These are phyloP conservation scores for Fusarium denticulatum DNA, from an alignment of 2,329 filamentous ascomycete species.

Conservation along the genomic window DNA sequence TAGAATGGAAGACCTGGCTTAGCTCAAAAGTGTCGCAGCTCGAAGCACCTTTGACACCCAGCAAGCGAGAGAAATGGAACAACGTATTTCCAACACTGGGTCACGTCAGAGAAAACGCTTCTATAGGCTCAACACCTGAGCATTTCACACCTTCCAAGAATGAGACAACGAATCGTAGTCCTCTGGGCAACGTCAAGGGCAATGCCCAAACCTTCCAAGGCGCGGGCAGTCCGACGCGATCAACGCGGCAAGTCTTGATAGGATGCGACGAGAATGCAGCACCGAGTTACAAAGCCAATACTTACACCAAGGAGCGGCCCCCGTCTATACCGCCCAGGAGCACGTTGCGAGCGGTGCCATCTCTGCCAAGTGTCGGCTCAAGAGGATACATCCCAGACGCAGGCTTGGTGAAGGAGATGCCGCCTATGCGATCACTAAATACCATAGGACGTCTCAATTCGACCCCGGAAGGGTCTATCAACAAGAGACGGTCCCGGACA, in stretches of 20 bases:
- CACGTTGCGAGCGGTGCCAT: conserved; percentile 41
- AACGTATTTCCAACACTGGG: conserved; percentile 39
- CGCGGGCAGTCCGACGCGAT: neutral
- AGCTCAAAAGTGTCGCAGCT: conserved; percentile 62
- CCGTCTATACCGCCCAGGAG: conserved; percentile 32
- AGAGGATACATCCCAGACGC: neutral
- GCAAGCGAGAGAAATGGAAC: conserved; percentile 1
- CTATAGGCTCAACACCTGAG: conserved; percentile 54
- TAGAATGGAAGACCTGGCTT: conserved; percentile 66
- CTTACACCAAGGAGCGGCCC: neutral
- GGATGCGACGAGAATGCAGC: conserved; percentile 34
- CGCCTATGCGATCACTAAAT: conserved; percentile 43
- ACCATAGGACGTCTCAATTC: conserved; percentile 27
- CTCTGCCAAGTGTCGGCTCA: conserved; percentile 32
- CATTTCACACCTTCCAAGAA: neutral
- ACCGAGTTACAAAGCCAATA: neutral
- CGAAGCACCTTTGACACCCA: conserved; percentile 44
- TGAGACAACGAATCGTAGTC: conserved; percentile 1
- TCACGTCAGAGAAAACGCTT: conserved; percentile 61
- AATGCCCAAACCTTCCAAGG: conserved; percentile 5
- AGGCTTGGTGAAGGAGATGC: neutral
- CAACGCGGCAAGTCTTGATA: neutral
- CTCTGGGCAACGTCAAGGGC: conserved; percentile 20
- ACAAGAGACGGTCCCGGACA: conserved; percentile 35
- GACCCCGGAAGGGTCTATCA: conserved; percentile 29